Conservation (phyloP, 768 basidiomycete genomes). For the Serendipita sp. region DNA sequence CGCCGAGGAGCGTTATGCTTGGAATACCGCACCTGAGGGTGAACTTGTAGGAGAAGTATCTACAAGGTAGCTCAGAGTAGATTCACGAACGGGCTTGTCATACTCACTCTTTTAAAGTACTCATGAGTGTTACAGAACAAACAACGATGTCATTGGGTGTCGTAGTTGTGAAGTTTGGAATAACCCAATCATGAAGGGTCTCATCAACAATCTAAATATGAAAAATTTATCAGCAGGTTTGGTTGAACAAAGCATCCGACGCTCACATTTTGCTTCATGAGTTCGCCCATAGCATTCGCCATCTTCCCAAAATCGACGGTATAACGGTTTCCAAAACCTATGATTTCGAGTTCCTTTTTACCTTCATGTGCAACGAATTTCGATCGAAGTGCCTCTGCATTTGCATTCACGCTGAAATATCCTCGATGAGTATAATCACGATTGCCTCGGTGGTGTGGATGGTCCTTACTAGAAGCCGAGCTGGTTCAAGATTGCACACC, state of each 20-base stretch:
- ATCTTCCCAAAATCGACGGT: conserved; percentile 20
- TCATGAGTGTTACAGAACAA: conserved; percentile 27
- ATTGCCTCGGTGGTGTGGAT: too few species aligned
- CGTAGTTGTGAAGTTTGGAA: conserved; percentile 30
- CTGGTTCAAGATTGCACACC: conserved; percentile 27
- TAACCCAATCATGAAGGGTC: conserved; percentile 24
- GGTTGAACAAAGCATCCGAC: too few species aligned
- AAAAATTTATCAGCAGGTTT: conserved; percentile 2
- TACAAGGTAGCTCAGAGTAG: background rate
- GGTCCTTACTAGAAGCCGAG: conserved; percentile 18
- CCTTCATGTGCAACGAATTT: conserved; percentile 24
- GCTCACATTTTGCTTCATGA: background rate
- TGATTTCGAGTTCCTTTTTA: conserved; percentile 18
- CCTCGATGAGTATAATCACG: background rate
- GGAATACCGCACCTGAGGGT: conserved; percentile 25
- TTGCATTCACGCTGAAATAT: conserved; percentile 13
- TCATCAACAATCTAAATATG: conserved; percentile 9
- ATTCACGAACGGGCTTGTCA: background rate
- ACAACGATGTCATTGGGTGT: conserved; percentile 22
- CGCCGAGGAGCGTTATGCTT: conserved; percentile 28
- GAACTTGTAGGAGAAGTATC: conserved; percentile 23
- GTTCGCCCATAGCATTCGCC: conserved; percentile 13
- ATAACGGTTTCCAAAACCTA: conserved; percentile 12
- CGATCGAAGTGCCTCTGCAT: conserved; percentile 20
- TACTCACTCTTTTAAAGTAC: conserved; percentile 20